Base-by-base conservation (phyloP, 257 asterid genomes). In the Primulina eburnea region DNA sequence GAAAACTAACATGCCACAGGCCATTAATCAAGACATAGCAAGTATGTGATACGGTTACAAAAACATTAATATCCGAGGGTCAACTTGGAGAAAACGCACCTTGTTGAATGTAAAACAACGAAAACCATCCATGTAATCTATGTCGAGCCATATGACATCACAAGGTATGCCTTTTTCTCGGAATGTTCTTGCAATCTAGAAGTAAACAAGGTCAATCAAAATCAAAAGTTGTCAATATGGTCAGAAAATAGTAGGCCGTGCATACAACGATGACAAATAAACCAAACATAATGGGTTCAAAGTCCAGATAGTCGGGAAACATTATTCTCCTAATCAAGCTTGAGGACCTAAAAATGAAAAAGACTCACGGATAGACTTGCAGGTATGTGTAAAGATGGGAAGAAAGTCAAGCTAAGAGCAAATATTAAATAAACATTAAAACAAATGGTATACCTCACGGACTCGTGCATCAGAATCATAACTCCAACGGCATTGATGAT, bases 131-230 rank as follows among this genome's bases (percentile, higher is more conserved):
- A 93, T 93, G 81, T 93, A 93, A 82, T 93, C 99, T 47, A 93
- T 93, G 83, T 93, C 99, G 92, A 90, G 90, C 99, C 99, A 93
- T 68, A 93, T 83, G 86, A 90, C 96, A 83, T 90, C 99, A 85
- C 97, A 93, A 75, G 99, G 99, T 77, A 93, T 90, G 58, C 74
- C 68, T 82, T 93, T 93, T 63, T 93, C 96, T 62, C 97, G 86
- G 72, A 93, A 93, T 73, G 89, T 89, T 79, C 77, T 90, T 26
- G 96, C 89, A 56, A 93, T 77, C 98, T 93, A 93, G 37, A 74
- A 69, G 73, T 16, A 71, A 67, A 67, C 37, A 64, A 33, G 59
- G 63, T 26, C 37, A 62, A 65, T 6, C 38, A 24, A 26, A 63
- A 60, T 5, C 2, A 43, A 43, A 43, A 43, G 6, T n/a, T 43